Conservation (phyloP, 306 rosid species). For the Trifolium subterraneum region DNA sequence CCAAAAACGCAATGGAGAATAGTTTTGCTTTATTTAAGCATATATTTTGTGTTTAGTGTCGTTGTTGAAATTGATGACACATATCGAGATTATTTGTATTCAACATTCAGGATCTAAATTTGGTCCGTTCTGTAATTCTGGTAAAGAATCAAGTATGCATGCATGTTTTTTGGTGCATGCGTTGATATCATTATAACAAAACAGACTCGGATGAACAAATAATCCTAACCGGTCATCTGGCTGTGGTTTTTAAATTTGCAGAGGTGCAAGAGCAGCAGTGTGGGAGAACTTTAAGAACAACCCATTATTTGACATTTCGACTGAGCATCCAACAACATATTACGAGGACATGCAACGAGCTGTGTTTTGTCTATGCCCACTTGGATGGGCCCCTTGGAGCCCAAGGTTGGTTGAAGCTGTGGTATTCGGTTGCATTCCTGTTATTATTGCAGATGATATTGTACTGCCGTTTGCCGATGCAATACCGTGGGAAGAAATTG, state of each 20-base stretch:
- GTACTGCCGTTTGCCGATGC: slow-evolving; percentile 98
- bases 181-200: background rate
- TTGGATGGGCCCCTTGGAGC: slow-evolving; percentile 99
- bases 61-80: slow-evolving; percentile 24
- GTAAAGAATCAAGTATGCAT: slow-evolving; percentile 1
- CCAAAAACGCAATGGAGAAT: slow-evolving; percentile 7
- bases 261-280: slow-evolving; percentile 97
- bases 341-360: slow-evolving; percentile 99
- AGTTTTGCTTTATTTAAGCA: background rate
- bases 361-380: slow-evolving; percentile 93
- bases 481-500: slow-evolving; percentile 98
- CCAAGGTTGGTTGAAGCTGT: slow-evolving; percentile 97
- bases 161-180: slow-evolving; percentile 30
- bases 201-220: background rate
- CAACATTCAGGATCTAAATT: background rate
- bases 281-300: slow-evolving; percentile 99
- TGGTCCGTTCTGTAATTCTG: slow-evolving; percentile 8
- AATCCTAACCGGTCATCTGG: slow-evolving; percentile 36
- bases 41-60: slow-evolving; percentile 24
- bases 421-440: slow-evolving; percentile 96
- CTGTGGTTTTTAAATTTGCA: slow-evolving; percentile 39
- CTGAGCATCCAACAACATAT: slow-evolving; percentile 92
- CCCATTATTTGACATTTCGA: slow-evolving; percentile 94
- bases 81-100: slow-evolving; percentile 24
- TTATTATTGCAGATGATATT: slow-evolving; percentile 94